Percentiles rank a stretch among this genome's conserved stretches.
Conservation (phyloP, 768 basidiomycete genomes). For the Rhizopogon salebrosus region DNA sequence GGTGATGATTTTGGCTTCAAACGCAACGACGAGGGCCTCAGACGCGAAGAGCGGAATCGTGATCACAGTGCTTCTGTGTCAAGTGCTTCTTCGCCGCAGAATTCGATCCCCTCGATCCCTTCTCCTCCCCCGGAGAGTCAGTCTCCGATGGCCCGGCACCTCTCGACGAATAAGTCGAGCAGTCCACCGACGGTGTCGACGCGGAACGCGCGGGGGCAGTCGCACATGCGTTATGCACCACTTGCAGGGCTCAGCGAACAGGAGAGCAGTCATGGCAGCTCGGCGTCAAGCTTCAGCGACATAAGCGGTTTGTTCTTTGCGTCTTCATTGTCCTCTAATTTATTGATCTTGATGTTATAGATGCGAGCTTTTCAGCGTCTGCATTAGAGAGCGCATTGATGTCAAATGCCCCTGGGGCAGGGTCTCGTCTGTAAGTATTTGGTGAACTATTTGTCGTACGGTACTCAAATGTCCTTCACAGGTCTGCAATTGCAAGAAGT, state of each 20-base stretch:
- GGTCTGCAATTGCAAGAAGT: slow-evolving; percentile 33
- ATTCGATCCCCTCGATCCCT: slow-evolving; percentile 78
- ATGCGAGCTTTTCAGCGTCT: slow-evolving; percentile 72
- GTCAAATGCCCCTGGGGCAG: slow-evolving; percentile 64
- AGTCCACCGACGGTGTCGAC: slow-evolving; percentile 58
- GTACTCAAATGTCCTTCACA: slow-evolving; percentile 7
- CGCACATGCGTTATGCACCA: slow-evolving; percentile 42
- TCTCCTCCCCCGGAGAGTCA: slow-evolving; percentile 61
- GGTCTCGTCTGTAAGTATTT: slow-evolving; percentile 64
- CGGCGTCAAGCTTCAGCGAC: slow-evolving; percentile 82
- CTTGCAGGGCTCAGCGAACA: slow-evolving; percentile 45
- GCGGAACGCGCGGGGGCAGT: slow-evolving; percentile 47
- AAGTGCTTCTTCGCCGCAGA: slow-evolving; percentile 66
- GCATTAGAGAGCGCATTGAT: slow-evolving; percentile 76
- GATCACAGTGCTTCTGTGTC: slow-evolving; percentile 71
- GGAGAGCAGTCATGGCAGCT: slow-evolving; percentile 62
- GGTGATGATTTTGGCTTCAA: slow-evolving; percentile 15
- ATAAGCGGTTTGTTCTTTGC: slow-evolving; percentile 59
- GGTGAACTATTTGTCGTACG: neutral
- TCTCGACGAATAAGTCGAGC: slow-evolving; percentile 51
- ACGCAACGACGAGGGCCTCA: slow-evolving; percentile 32
- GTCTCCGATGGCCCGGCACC: slow-evolving; percentile 43
- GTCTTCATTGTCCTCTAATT: neutral
- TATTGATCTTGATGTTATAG: slow-evolving; percentile 26
- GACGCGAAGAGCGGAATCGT: slow-evolving; percentile 41